Base-by-base conservation (phyloP, 2,329 filamentous ascomycete genomes). In the Pseudogymnoascus sp. region DNA sequence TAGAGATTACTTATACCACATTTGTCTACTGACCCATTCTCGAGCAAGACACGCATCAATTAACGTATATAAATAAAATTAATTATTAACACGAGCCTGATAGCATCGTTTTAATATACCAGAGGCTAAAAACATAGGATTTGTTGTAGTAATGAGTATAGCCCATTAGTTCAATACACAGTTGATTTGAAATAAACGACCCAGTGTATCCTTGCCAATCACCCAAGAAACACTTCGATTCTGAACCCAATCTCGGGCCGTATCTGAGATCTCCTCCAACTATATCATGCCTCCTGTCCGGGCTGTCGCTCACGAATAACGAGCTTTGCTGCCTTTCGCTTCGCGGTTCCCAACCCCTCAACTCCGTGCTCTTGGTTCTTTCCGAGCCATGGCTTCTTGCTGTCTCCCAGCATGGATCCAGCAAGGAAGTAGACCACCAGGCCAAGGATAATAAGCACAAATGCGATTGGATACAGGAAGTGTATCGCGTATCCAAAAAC, bases 401-500 rank as follows among this genome's bases (percentile, higher is more conserved):
- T 87, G 76, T 97, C 95, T 33, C 92, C 93, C 60, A 97, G 77
- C 63, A 90, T 83, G 72, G 86, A 88, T 64, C 92, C 91, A 0
- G 89, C 87, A 37, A 96, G 78, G 75, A 96, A 97, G 77, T 99
- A 99, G 53, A 91, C 82, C 59, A 93, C 80, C 70, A 96, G 84
- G 0, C 95, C 93, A 29, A 93, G 62, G 68, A 99, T 86, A 75
- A 99, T 97, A 68, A 93, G 81, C 9, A 96, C 90, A 75, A 99
- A 99, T 11, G 95, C 93, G 72, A 97, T 90, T 4, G 95, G 93
- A 77, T 99, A 99, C 77, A 97, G 82, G 81, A 85, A 96, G 77
- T 96, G 90, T 64, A 99, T 85, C 42, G 77, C 77, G 70, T 89
- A 84, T 50, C 88, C 85, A 72, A 99, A 96, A 59, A 97, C 90